A percentile compares a stretch with the other conserved stretches of the same genome.
phyloP scores from a whole-genome alignment of 2,329 filamentous ascomycete genomes.

The Huntiella moniliformis region DNA sequence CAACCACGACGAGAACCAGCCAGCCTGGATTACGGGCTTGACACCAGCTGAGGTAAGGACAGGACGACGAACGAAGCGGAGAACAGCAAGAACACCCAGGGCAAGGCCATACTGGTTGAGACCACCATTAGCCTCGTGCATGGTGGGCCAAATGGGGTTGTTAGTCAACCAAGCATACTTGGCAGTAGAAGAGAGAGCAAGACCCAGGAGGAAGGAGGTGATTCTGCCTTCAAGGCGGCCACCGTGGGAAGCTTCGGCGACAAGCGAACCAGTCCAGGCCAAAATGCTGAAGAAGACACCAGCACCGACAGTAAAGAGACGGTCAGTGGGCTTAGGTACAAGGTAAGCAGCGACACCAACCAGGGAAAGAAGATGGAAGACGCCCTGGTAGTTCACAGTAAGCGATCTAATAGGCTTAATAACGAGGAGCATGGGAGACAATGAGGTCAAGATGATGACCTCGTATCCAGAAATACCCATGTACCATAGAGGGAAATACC shows the following conservation, averaged over 20 bases:
- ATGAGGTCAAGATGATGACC: conserved; percentile 64
- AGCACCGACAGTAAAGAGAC: conserved; percentile 66
- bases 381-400: conserved; percentile 47
- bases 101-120: conserved; percentile 72
- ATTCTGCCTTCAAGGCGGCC: conserved; percentile 64
- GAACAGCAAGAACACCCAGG: conserved; percentile 55
- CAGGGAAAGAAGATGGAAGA: conserved; percentile 60
- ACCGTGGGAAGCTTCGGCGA: conserved; percentile 55
- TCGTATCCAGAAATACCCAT: conserved; percentile 99
- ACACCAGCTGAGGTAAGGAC: conserved; percentile 26
- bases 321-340: conserved; percentile 49
- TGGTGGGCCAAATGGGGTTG: conserved; percentile 91
- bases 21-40: conserved; percentile 30
- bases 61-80: conserved; percentile 53
- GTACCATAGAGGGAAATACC: conserved; percentile 97
- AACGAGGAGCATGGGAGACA: conserved; percentile 63
- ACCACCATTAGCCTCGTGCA: conserved; percentile 77
- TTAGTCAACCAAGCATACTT: conserved; percentile 92
- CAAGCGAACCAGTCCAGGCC: conserved; percentile 68
- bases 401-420: conserved; percentile 50
- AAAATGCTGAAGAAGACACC: conserved; percentile 65
- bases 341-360: conserved; percentile 64
- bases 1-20: conserved; percentile 28
- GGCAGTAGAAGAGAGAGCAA: conserved; percentile 68
- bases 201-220: conserved; percentile 59